Percentiles rank a stretch among this genome's conserved stretches.
These are phyloP conservation scores for Tephrocybe sp. DNA, from an alignment of 768 basidiomycete species.

Conservation along the genomic window DNA sequence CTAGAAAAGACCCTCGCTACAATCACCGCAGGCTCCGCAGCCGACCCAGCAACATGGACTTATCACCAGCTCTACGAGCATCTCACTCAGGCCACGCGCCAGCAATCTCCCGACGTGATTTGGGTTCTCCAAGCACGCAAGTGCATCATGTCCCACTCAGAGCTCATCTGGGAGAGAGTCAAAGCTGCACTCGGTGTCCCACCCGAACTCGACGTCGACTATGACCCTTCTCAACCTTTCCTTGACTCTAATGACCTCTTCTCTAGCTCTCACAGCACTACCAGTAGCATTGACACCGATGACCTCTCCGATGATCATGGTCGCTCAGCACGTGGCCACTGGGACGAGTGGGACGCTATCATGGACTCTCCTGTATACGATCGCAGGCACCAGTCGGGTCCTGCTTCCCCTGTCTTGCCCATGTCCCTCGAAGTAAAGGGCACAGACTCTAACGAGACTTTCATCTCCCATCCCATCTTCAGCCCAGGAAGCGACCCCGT, in stretches of 20 bases:
- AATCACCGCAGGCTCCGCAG: conserved; percentile 34
- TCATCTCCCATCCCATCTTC: conserved; percentile 3
- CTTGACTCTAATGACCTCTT: conserved; percentile 14
- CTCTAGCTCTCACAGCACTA: conserved; percentile 13
- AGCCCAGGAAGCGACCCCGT: conserved; percentile 9
- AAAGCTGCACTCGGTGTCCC: conserved; percentile 89
- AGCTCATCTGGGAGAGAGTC: conserved; percentile 90
- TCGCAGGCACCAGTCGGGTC: conserved; percentile 8
- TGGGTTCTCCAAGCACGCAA: conserved; percentile 77
- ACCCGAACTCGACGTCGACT: conserved; percentile 74
- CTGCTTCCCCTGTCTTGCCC: conserved; percentile 7
- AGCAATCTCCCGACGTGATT: conserved; percentile 61
- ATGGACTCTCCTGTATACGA: conserved; percentile 42
- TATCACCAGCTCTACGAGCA: conserved; percentile 69
- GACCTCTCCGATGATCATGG: conserved; percentile 44
- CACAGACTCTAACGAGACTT: neutral
- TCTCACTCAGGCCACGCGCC: conserved; percentile 64
- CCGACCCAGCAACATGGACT: conserved; percentile 72
- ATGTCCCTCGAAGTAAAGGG: neutral
- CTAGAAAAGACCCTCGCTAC: conserved; percentile 68
- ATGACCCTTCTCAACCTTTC: conserved; percentile 22
- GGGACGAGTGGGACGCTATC: conserved; percentile 47
- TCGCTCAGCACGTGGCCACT: conserved; percentile 35
- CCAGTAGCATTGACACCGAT: conserved; percentile 32
- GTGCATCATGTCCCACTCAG: conserved; percentile 75